Conservation (phyloP, 2,329 filamentous ascomycete genomes). For the Talaromyces sp. region DNA sequence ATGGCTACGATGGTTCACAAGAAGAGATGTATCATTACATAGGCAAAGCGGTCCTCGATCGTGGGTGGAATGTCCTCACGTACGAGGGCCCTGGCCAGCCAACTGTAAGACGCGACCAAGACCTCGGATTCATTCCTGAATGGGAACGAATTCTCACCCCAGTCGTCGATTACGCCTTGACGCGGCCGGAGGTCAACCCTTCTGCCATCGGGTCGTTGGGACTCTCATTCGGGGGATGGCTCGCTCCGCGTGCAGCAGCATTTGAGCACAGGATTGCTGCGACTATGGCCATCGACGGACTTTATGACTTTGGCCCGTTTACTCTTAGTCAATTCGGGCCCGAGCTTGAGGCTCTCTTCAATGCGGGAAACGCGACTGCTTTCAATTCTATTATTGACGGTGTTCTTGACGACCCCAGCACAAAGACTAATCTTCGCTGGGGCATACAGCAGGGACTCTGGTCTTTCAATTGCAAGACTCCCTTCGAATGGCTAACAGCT, state of each 20-base stretch:
- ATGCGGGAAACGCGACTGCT: slow-evolving; percentile 16
- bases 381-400: slow-evolving; percentile 18
- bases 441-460: slow-evolving; percentile 35
- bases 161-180: slow-evolving; percentile 31
- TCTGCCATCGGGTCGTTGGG: slow-evolving; percentile 39
- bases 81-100: slow-evolving; percentile 51
- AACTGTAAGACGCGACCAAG: slow-evolving; percentile 30
- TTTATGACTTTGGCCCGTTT: slow-evolving; percentile 29
- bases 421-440: slow-evolving; percentile 28
- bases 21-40: slow-evolving; percentile 45
- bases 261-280: slow-evolving; percentile 45
- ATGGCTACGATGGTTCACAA: slow-evolving; percentile 36
- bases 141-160: slow-evolving; percentile 36
- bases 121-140: slow-evolving; percentile 35
- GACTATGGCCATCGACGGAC: slow-evolving; percentile 40
- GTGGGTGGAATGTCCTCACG: slow-evolving; percentile 45
- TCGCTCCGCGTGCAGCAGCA: slow-evolving; percentile 38
- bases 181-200: slow-evolving; percentile 32
- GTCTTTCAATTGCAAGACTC: slow-evolving; percentile 31
- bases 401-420: slow-evolving; percentile 4
- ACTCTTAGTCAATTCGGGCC: background rate
- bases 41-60: slow-evolving; percentile 24
- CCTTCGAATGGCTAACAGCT: slow-evolving; percentile 27
- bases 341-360: background rate
- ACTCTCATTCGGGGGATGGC: slow-evolving; percentile 47